phyloP scores from a whole-genome alignment of 306 rosid genomes.

The Quercus berberidifolia region DNA sequence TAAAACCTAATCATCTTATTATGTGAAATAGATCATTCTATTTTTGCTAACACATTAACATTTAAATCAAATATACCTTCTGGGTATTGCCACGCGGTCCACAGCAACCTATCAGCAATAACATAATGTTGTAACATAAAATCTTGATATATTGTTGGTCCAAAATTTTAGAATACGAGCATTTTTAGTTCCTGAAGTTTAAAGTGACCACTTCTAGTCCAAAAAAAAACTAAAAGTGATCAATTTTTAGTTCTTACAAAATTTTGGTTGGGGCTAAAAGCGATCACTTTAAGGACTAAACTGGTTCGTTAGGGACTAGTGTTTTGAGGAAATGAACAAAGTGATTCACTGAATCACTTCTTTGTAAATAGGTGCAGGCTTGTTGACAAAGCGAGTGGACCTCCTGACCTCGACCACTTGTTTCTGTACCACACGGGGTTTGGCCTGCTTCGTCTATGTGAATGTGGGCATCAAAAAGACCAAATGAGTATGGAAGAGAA shows the following conservation, averaged over 20 bases:
- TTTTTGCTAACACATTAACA: neutral
- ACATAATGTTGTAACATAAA: no score
- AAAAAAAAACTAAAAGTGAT: no score
- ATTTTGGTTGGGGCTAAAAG: no score
- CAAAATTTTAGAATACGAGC: no score
- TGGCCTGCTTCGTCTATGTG: conserved; percentile 40
- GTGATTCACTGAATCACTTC: neutral
- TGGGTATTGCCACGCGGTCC: conserved; percentile 45
- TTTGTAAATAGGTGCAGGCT: neutral
- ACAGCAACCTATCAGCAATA: conserved; percentile 32
- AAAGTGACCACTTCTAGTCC: no score
- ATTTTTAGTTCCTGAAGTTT: no score
- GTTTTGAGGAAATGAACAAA: neutral
- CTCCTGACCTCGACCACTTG: conserved; percentile 59
- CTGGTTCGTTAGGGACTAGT: no score
- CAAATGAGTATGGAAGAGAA: neutral
- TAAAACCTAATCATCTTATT: no score
- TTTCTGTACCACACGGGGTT: conserved; percentile 41
- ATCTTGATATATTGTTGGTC: no score
- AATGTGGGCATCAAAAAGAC: neutral
- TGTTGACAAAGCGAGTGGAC: conserved; percentile 61
- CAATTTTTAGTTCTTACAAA: no score
- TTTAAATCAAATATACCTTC: conserved; percentile 34
- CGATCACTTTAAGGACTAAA: no score
- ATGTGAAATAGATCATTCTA: no score